Base-by-base conservation (phyloP, 805 yeast species). In the Metschnikowia kunwiensis region DNA sequence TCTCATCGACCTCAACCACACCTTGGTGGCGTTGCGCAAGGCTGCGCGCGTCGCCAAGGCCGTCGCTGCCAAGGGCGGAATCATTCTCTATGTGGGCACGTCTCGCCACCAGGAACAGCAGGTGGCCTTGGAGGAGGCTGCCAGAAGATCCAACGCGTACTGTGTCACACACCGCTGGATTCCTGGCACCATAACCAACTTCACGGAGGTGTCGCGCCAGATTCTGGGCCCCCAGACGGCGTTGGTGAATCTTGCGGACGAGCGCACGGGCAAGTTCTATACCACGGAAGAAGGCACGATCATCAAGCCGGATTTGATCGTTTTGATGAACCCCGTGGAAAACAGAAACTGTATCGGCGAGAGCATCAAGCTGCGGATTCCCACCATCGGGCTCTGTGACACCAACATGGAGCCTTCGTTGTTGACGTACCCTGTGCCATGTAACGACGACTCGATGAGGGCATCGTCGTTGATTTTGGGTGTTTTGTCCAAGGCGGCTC, bases 371-470 rank as follows among this genome's bases (percentile, higher is more conserved):
- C 71, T 81, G 42, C 76, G 95, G 58, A 77, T 93, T 21, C 98
- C 98, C 40, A 88, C 97, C 0, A 79, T 93, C 51, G 97, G 96
- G 19, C 75, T 93, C 40, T 79, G 93, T 44, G 98, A 93, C 63
- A 89, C 97, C 15, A 91, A 93, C 61, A 80, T 84, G 58, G 96
- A 93, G 57, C 95, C 97, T 7, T 76, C 85, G 11, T 65, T 83
- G 49, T 85, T 91, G 36, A 87, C 96, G 1, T 93, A 93, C 56
- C 95, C 97, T 34, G 85, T 93, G 48, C 97, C 97, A 12, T 95
- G 95, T 45, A 93, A 93, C 58, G 97, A 93, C 59, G 97, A 89
- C 58, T 82, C 95, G 6, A 65, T 78, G 40, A 77, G 98, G 60
- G 76, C 95, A 6, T 78, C 83, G 7, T 82, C 86, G 46, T 68